Evolutionary conservation across 2,329 filamentous ascomycete genomes (phyloP).

Genomic region (Talaromyces sp.): DNA sequence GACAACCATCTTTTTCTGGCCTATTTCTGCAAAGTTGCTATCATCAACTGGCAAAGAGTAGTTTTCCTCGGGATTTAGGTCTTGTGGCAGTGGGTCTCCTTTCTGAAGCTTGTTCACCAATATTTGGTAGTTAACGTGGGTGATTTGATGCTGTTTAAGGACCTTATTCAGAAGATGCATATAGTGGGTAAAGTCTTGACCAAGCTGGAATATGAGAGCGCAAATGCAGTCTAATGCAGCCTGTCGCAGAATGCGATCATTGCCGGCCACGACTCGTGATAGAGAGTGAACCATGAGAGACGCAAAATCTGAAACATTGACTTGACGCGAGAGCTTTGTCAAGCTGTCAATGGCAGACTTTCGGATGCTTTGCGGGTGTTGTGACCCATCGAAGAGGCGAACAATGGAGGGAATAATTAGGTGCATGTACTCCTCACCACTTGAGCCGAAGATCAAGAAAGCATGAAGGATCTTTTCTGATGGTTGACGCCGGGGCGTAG

Average conservation of each 20-base stretch:
- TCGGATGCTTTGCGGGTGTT: conserved; percentile 75
- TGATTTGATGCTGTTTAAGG: conserved; percentile 76
- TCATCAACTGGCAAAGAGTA: conserved; percentile 81
- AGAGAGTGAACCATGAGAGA: conserved; percentile 95
- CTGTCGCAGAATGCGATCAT: conserved; percentile 72
- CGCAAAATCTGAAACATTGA: conserved; percentile 96
- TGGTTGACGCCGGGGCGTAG: conserved; percentile 71
- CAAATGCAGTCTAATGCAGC: conserved; percentile 92
- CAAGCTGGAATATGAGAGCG: conserved; percentile 92
- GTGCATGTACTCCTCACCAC: conserved; percentile 98
- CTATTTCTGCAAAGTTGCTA: conserved; percentile 76
- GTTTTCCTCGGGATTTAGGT: conserved; percentile 82
- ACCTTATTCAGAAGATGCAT: conserved; percentile 90
- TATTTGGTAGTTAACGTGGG: conserved; percentile 88
- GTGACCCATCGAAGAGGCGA: conserved; percentile 85
- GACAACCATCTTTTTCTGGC: conserved; percentile 91
- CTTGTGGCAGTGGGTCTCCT: conserved; percentile 91
- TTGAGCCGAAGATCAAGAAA: conserved; percentile 93
- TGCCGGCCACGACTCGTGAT: conserved; percentile 74
- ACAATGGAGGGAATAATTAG: conserved; percentile 96
- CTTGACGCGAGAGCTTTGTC: conserved; percentile 89
- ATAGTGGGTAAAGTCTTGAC: conserved; percentile 93
- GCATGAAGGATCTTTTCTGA: conserved; percentile 92
- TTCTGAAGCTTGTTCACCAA: conserved; percentile 92
- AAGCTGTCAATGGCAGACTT: conserved; percentile 93